phyloP scores from a whole-genome alignment of 176 grass and related monocot species.

The Oryza australiensis region DNA sequence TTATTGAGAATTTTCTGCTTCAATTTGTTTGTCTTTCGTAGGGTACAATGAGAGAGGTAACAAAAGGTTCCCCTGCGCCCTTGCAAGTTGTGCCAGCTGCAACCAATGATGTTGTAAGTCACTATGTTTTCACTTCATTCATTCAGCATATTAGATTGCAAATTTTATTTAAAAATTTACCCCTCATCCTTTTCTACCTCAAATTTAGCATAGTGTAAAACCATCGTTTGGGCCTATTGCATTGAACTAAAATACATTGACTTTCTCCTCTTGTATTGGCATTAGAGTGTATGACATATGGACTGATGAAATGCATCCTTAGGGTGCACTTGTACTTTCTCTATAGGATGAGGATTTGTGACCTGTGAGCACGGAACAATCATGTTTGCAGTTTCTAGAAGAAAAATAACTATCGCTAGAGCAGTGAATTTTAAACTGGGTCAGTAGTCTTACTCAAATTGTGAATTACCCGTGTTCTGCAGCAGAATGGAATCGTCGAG shows the following conservation, averaged over 20 bases:
- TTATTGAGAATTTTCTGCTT: neutral
- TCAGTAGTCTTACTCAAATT: neutral
- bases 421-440: neutral
- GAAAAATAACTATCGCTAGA: neutral
- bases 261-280: neutral
- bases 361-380: neutral
- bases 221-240: neutral
- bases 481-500: conserved; percentile 8
- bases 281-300: neutral
- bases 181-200: neutral
- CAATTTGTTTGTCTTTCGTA: conserved; percentile 33
- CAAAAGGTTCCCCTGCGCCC: conserved; percentile 48
- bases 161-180: neutral
- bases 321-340: neutral
- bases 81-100: conserved; percentile 41
- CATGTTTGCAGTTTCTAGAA: neutral
- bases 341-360: neutral
- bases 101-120: conserved; percentile 68
- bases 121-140: neutral
- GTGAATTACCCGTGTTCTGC: neutral
- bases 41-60: conserved; percentile 81
- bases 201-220: neutral
- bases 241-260: neutral
- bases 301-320: neutral
- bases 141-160: neutral